Conservation (phyloP, 225 moss, liverwort and hornwort species). For the Polytrichum commune region DNA sequence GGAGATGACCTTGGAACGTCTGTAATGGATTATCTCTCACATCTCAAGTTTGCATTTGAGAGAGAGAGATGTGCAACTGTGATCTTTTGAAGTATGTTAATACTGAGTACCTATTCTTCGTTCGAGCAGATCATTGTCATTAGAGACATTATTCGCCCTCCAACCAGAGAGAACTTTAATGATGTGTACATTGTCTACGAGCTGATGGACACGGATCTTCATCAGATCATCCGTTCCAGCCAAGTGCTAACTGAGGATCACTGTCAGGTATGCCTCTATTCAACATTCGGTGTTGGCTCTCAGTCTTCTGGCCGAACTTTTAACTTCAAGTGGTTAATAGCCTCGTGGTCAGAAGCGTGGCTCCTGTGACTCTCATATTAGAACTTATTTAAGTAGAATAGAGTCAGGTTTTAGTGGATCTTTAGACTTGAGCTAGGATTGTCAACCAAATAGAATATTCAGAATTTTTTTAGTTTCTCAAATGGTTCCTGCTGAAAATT, state of each 20-base stretch:
- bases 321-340: too few relatives aligned
- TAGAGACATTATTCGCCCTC: slow-evolving; percentile 51
- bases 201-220: slow-evolving; percentile 64
- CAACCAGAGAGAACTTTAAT: slow-evolving; percentile 51
- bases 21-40: neutral
- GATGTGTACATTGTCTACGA: slow-evolving; percentile 59
- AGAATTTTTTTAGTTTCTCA: too few relatives aligned
- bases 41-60: neutral
- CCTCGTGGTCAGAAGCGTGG: too few relatives aligned
- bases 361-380: too few relatives aligned
- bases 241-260: slow-evolving; percentile 51
- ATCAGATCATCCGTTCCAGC: slow-evolving; percentile 60
- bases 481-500: too few relatives aligned
- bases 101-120: slow-evolving; percentile 8
- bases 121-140: slow-evolving; percentile 54
- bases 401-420: too few relatives aligned
- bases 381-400: too few relatives aligned
- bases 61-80: neutral
- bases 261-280: slow-evolving; percentile 40
- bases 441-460: too few relatives aligned
- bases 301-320: too few relatives aligned
- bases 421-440: too few relatives aligned
- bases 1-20: too few relatives aligned
- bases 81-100: neutral
- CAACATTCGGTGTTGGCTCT: neutral